Evolutionary conservation across 257 asterid genomes (phyloP).

Genomic region (Przewalskia tangutica): DNA sequence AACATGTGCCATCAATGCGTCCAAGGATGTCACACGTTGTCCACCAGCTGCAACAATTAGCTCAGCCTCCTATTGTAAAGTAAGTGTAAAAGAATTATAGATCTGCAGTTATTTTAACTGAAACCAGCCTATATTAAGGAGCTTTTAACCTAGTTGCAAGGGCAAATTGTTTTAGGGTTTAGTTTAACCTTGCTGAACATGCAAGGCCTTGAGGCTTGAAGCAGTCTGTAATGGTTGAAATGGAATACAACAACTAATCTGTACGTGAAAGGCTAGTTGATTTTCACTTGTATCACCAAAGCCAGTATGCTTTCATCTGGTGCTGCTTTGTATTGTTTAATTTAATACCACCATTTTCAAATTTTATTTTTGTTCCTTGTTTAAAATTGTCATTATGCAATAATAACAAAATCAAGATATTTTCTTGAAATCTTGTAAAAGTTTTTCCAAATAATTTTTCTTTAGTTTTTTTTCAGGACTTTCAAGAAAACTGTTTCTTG

Average conservation of each 20-base stretch:
- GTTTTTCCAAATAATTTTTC: not conserved
- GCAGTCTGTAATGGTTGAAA: not conserved
- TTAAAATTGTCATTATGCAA: not conserved
- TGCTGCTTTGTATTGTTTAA: not conserved
- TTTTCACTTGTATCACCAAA: not conserved
- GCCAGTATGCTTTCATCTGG: not conserved
- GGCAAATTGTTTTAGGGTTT: not conserved
- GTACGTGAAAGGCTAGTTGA: not conserved
- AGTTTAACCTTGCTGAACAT: not conserved
- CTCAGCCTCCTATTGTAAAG: slow-evolving; percentile 47
- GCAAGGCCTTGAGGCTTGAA: not conserved
- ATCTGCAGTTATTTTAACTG: not conserved
- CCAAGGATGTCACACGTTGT: slow-evolving; percentile 97
- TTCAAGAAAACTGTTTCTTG: not conserved
- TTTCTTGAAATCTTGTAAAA: not conserved
- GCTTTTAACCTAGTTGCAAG: not conserved
- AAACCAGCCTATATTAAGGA: not conserved
- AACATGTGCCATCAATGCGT: slow-evolving; percentile 95
- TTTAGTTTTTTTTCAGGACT: not conserved
- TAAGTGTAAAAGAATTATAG: slow-evolving; percentile 10
- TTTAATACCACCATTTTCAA: not conserved
- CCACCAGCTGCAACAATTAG: slow-evolving; percentile 90
- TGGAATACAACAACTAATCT: not conserved
- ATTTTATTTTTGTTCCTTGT: not conserved
- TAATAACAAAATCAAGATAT: not conserved